phyloP scores from a whole-genome alignment of 148 eudicot species.

The Drosera capensis region DNA sequence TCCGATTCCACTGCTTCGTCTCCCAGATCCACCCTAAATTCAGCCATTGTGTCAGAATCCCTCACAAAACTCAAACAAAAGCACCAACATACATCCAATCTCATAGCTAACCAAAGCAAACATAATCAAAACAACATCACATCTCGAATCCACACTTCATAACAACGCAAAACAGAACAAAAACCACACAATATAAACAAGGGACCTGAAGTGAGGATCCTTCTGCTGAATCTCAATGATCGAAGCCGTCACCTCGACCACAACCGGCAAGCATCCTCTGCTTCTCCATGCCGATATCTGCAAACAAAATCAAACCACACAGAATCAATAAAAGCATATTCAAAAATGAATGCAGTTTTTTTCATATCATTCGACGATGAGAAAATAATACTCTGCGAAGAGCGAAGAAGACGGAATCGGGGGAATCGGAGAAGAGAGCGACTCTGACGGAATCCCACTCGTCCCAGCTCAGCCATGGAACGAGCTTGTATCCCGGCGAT shows the following conservation, averaged over 20 bases:
- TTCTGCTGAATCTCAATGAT: constrained; percentile 63
- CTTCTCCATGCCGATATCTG: constrained; percentile 73
- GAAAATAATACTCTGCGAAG: constrained; percentile 28
- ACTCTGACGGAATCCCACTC: constrained; percentile 66
- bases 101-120: background rate
- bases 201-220: constrained; percentile 53
- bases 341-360: too few species aligned
- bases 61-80: background rate
- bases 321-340: too few species aligned
- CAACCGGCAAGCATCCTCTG: constrained; percentile 70
- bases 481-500: constrained; percentile 21
- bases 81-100: background rate
- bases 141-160: background rate
- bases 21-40: constrained; percentile 25
- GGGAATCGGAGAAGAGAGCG: constrained; percentile 49
- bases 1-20: constrained; percentile 28
- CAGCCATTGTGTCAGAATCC: background rate
- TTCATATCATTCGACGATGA: background rate
- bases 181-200: background rate
- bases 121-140: background rate
- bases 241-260: constrained; percentile 57
- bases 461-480: constrained; percentile 85
- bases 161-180: background rate
- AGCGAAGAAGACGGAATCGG: constrained; percentile 32
- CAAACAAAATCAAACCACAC: constrained; percentile 2